Percentiles rank a stretch among this genome's conserved stretches.
Evolutionary conservation across 2,329 filamentous ascomycete species (phyloP).

Genomic region (Tolypocladium guangdongense): DNA sequence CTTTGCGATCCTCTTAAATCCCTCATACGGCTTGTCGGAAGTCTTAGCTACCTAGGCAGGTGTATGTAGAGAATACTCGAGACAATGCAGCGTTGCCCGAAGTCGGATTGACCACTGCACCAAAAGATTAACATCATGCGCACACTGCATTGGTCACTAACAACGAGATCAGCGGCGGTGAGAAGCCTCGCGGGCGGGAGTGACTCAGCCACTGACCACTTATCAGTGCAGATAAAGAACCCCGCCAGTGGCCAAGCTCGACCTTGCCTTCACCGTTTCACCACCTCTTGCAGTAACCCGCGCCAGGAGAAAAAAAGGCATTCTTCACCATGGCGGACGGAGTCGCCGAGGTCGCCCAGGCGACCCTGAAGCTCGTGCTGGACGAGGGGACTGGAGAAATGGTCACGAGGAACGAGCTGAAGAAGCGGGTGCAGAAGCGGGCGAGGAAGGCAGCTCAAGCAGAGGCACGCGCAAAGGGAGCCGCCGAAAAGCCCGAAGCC

Average conservation of each 20-base stretch:
- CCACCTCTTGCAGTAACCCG: background rate
- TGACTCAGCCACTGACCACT: background rate
- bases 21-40: too few relatives aligned
- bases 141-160: too few relatives aligned
- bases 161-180: too few relatives aligned
- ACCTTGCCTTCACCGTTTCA: background rate
- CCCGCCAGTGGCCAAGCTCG: background rate
- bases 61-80: too few relatives aligned
- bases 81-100: too few relatives aligned
- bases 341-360: conserved; percentile 34
- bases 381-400: conserved; percentile 53
- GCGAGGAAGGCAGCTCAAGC: conserved; percentile 40
- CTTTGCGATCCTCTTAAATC: too few relatives aligned
- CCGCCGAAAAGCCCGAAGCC: conserved; percentile 31
- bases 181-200: too few relatives aligned
- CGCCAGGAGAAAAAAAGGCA: too few relatives aligned
- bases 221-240: background rate
- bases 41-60: too few relatives aligned
- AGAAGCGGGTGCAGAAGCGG: conserved; percentile 46
- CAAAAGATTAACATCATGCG: too few relatives aligned
- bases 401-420: conserved; percentile 51
- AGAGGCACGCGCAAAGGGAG: conserved; percentile 80
- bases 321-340: background rate
- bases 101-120: too few relatives aligned
- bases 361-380: conserved; percentile 45